These are phyloP conservation scores for Halenospora varia DNA, from an alignment of 495 filamentous ascomycete species.

Conservation along the genomic window DNA sequence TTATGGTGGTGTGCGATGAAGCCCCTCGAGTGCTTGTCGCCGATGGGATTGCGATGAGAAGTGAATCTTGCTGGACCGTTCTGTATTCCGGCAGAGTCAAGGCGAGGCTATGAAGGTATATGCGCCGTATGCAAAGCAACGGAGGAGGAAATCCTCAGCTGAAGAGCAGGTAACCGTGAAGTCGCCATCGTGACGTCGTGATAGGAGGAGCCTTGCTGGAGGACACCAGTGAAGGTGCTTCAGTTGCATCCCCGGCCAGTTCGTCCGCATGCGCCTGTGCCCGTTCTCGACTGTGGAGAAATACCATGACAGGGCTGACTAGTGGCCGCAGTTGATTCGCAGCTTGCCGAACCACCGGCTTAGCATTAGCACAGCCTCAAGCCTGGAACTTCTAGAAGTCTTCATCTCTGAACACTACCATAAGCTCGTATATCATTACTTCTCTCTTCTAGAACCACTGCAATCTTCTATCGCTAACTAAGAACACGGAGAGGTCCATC, in stretches of 20 bases:
- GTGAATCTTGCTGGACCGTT: background rate
- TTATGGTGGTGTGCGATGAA: conserved; percentile 2
- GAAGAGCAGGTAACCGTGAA: conserved; percentile 14
- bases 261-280: background rate
- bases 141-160: conserved; percentile 2
- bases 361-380: background rate
- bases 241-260: no score
- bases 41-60: background rate
- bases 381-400: background rate
- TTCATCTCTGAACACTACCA: no score
- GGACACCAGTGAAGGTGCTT: no score
- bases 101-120: no score
- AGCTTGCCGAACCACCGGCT: background rate
- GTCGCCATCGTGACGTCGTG: background rate
- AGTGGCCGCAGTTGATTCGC: background rate
- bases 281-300: background rate
- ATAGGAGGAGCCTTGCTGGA: no score
- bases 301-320: background rate
- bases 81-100: background rate
- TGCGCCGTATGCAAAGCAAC: background rate
- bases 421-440: no score
- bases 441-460: no score
- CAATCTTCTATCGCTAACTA: no score
- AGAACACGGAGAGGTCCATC: no score
- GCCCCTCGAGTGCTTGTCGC: background rate